phyloP scores from a whole-genome alignment of 2,329 filamentous ascomycete genomes.

The Fonsecaea erecta region DNA sequence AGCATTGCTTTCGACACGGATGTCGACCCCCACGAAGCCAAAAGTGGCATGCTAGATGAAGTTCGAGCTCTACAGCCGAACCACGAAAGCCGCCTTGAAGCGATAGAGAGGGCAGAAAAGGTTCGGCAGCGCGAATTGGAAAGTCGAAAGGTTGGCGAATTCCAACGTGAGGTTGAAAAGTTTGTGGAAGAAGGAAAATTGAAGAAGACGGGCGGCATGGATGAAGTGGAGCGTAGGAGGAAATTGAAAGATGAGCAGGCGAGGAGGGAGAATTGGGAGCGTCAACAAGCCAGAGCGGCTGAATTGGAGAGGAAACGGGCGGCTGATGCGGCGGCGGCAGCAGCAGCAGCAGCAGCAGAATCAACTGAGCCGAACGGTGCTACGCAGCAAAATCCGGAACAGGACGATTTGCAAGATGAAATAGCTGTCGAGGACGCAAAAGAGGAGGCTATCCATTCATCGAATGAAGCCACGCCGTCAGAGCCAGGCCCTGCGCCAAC shows the following conservation, averaged over 20 bases:
- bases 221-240: slow-evolving; percentile 86
- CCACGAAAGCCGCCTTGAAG: slow-evolving; percentile 88
- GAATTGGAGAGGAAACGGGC: slow-evolving; percentile 51
- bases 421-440: slow-evolving; percentile 29
- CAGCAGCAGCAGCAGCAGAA: slow-evolving; percentile 19
- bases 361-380: slow-evolving; percentile 20
- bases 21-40: slow-evolving; percentile 76
- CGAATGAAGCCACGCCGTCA: slow-evolving; percentile 21
- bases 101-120: slow-evolving; percentile 96
- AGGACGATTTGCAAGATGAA: slow-evolving; percentile 30
- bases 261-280: slow-evolving; percentile 71
- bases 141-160: slow-evolving; percentile 71
- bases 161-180: slow-evolving; percentile 80
- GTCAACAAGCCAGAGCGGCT: slow-evolving; percentile 56
- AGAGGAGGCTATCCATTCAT: slow-evolving; percentile 22
- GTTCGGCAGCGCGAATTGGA: slow-evolving; percentile 86
- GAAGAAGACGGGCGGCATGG: slow-evolving; percentile 94
- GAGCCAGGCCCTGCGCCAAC: slow-evolving; percentile 6
- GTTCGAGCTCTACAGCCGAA: slow-evolving; percentile 93
- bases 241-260: slow-evolving; percentile 86
- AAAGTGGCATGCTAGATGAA: slow-evolving; percentile 89
- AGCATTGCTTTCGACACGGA: slow-evolving; percentile 55
- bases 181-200: slow-evolving; percentile 91
- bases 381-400: slow-evolving; percentile 2
- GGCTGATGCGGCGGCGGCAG: slow-evolving; percentile 25